Evolutionary conservation across 371 early-diverging fungal species (phyloP), one percentile per base, ranked within the genome.

Genomic region (Quaeritorhiza haematococci): DNA sequence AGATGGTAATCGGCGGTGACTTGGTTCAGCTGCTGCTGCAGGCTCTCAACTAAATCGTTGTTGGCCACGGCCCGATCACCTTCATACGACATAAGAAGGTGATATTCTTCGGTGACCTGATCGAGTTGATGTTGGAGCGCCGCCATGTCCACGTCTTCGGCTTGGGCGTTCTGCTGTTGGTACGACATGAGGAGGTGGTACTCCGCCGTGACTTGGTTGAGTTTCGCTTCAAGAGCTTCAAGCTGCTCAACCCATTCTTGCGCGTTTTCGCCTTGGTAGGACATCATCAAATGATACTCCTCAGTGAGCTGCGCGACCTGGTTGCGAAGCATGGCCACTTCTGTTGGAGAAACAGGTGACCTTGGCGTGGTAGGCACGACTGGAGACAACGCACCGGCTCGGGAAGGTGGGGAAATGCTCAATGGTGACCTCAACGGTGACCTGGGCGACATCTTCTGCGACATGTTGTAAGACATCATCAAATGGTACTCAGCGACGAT

Each of bases 211-310:
- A 38, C 19, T 38, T 38, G 38, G 38, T 38, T 38, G 13, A 38
- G 38, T 38, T 38, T 13, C 38, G 19, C 19, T 19, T 38, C 38
- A 38, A 38, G 13, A 38, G 38, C 38, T 13, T 38, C 38, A 38
- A 38, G 38, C 19, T 19, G 38, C 19, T 38, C 38, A 19, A 38
- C 38, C n/a, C n/a, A n/a, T n/a, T n/a, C n/a, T n/a, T n/a, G n/a
- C n/a, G n/a, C n/a, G n/a, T n/a, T 38, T 19, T 38, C 38, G 38
- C 38, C 38, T 38, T 38, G 33, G 32, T 59, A 61, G 6, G 61
- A 61, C 23, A 61, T 15, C 15, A 56, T 27, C 17, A 61, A 33
- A 30, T 61, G 61, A 30, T 60, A 43, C 30, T 61, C 61, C 6
- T 58, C n/a, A 7, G 42, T 35, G n/a, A 29, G 26, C 45, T 61